Evolutionary conservation across 2,329 filamentous ascomycete species (phyloP).

Genomic region (Plenodomus lindquistii): DNA sequence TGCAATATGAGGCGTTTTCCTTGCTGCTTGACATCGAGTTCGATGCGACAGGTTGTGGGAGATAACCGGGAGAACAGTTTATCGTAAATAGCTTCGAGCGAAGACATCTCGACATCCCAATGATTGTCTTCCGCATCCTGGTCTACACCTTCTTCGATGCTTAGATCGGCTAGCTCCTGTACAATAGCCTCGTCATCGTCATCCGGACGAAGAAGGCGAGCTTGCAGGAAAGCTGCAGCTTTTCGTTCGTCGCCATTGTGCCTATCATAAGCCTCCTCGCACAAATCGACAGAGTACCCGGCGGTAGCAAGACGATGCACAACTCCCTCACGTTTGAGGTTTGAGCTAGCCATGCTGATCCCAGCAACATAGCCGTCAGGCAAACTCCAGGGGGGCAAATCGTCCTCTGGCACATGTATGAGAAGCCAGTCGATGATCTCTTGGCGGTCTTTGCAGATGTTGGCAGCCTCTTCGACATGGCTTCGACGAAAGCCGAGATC

Average conservation of each 20-base stretch:
- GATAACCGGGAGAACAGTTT: slow-evolving; percentile 61
- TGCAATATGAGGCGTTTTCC: slow-evolving; percentile 59
- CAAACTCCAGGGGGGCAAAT: slow-evolving; percentile 88
- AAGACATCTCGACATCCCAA: slow-evolving; percentile 86
- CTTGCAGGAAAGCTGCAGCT: slow-evolving; percentile 80
- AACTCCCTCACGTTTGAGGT: slow-evolving; percentile 78
- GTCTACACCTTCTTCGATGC: slow-evolving; percentile 46
- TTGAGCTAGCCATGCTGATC: slow-evolving; percentile 79
- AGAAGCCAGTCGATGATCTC: slow-evolving; percentile 95
- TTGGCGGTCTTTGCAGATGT: slow-evolving; percentile 86
- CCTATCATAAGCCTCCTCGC: slow-evolving; percentile 74
- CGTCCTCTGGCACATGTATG: slow-evolving; percentile 95
- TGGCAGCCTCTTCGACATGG: slow-evolving; percentile 85
- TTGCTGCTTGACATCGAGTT: slow-evolving; percentile 58
- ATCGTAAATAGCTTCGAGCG: slow-evolving; percentile 83
- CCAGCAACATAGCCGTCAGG: slow-evolving; percentile 92
- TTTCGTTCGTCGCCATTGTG: slow-evolving; percentile 71
- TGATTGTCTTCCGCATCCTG: slow-evolving; percentile 55
- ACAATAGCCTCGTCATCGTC: slow-evolving; percentile 33
- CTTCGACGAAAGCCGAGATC: slow-evolving; percentile 85
- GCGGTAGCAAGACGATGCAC: slow-evolving; percentile 80
- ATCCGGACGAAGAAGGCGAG: slow-evolving; percentile 59
- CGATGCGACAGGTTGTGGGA: slow-evolving; percentile 69
- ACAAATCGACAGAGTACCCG: slow-evolving; percentile 85
- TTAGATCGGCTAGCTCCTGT: slow-evolving; percentile 40